Base-by-base conservation (phyloP, 2,329 filamentous ascomycete genomes). In the Epicoccum sorghinum region DNA sequence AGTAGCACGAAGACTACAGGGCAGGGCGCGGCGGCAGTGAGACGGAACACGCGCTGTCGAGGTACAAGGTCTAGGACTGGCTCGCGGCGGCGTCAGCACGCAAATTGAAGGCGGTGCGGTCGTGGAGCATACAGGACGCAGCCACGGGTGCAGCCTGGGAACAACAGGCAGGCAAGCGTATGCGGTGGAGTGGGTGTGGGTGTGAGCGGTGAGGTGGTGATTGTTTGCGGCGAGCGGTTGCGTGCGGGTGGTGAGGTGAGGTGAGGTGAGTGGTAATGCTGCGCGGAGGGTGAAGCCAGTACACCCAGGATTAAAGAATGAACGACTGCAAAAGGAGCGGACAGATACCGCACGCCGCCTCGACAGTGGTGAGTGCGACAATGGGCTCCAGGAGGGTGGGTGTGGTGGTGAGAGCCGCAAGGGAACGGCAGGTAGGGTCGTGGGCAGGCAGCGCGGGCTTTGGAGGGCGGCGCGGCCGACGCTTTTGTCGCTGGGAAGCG, bases 21-120 rank as follows among this genome's bases (percentile, higher is more conserved):
- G 57, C 36, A 44, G 65, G 56, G 58, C 62, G 68, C 68, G 62
- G 65, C 60, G 68, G 66, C 58, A 66, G 67, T 61, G 55, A 69
- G 71, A 72, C 70, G 71, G 73, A 72, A 72, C 71, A 73, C 70
- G 71, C 71, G 71, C 71, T 69, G 52, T 64, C 62, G 61, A 66
- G 60, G 68, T 68, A 71, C 69, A 71, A 66, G 47, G 18, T 18
- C 18, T 18, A 18, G 18, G 18, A 18, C 18, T 18, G 18, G 18
- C 18, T 18, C 18, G 62, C 54, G 69, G 56, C 62, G 65, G 55
- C 38, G 67, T 73, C 67, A 74, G 69, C 68, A 70, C 52, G 60
- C 58, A 64, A 58, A 65, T 59, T 60, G 61, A 52, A 64, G 60
- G 51, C 36, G 35, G 49, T 6, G 48, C 46, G 49, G 42, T 29